Evolutionary conservation across 2,329 filamentous ascomycete species (phyloP).

Genomic region (Alternaria rosae): DNA sequence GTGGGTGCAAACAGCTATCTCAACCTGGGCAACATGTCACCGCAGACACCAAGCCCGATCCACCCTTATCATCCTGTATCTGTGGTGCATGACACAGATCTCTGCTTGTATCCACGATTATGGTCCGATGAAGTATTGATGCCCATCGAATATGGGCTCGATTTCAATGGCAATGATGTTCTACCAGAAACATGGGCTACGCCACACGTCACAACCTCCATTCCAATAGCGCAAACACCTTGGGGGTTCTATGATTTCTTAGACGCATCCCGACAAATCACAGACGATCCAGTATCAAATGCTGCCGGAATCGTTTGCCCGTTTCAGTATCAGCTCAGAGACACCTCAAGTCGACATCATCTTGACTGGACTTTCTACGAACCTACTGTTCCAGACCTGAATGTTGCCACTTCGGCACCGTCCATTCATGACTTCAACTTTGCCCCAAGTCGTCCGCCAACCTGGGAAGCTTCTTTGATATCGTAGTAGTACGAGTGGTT

Average conservation of each 20-base stretch:
- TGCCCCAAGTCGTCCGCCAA: conserved; percentile 23
- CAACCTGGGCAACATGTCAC: conserved; percentile 34
- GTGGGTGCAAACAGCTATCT: conserved; percentile 27
- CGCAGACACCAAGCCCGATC: conserved; percentile 43
- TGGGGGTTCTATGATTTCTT: conserved; percentile 30
- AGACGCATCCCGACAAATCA: conserved; percentile 24
- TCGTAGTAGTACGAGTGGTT: conserved; percentile 45
- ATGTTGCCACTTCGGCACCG: conserved; percentile 26
- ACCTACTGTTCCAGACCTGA: conserved; percentile 54
- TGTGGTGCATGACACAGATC: conserved; percentile 27
- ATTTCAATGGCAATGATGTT: conserved; percentile 26
- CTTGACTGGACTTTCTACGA: conserved; percentile 59
- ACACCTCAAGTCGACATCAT: conserved; percentile 42
- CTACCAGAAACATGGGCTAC: conserved; percentile 33
- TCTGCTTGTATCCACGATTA: conserved; percentile 26
- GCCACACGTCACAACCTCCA: conserved; percentile 23
- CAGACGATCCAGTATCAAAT: conserved; percentile 21
- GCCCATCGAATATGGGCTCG: conserved; percentile 35
- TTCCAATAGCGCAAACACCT: conserved; percentile 26
- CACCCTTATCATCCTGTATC: conserved; percentile 31
- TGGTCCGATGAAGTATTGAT: conserved; percentile 36
- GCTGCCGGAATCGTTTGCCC: conserved; percentile 30
- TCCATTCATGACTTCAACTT: conserved; percentile 53
- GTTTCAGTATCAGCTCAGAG: conserved; percentile 27
- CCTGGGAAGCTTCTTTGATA: conserved; percentile 56